These are phyloP conservation scores for Batkoa obscura DNA, from an alignment of 371 early-diverging fungal species.

Conservation along the genomic window DNA sequence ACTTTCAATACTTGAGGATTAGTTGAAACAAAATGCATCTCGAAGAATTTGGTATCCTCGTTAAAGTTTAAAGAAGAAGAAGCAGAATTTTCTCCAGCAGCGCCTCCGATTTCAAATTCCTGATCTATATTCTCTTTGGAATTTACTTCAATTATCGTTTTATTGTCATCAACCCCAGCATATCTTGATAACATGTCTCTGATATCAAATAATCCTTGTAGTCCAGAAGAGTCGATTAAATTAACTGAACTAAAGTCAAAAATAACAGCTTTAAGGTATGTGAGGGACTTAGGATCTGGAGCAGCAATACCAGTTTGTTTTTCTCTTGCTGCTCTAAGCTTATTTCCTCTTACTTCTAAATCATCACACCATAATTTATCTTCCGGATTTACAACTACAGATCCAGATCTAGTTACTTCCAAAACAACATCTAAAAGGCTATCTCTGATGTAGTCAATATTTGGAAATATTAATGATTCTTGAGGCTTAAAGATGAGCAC, in stretches of 20 bases:
- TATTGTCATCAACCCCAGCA: conserved; percentile 12
- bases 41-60: conserved; percentile 10
- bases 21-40: conserved; percentile 16
- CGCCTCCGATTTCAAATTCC: background rate
- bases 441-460: conserved; percentile 27
- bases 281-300: conserved; percentile 7
- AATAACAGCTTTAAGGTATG: conserved; percentile 41
- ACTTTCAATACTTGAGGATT: conserved; percentile 12
- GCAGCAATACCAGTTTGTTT: background rate
- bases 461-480: conserved; percentile 53
- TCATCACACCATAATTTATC: conserved; percentile 13
- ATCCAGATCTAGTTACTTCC: conserved; percentile 8
- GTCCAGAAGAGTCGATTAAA: conserved; percentile 55
- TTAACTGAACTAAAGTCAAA: conserved; percentile 66
- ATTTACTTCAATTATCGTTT: background rate
- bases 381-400: conserved; percentile 1
- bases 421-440: conserved; percentile 9
- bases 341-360: conserved; percentile 7
- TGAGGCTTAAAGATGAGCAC: conserved; percentile 38
- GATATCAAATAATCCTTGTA: conserved; percentile 44
- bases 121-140: background rate
- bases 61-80: background rate
- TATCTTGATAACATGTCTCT: conserved; percentile 26
- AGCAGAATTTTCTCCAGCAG: background rate
- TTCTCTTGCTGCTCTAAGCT: background rate